Percentiles rank a stretch among this genome's conserved stretches.
These are phyloP conservation scores for Lizanozyma gosingica DNA, from an alignment of 1,139 yeast genomes.

Conservation along the genomic window DNA sequence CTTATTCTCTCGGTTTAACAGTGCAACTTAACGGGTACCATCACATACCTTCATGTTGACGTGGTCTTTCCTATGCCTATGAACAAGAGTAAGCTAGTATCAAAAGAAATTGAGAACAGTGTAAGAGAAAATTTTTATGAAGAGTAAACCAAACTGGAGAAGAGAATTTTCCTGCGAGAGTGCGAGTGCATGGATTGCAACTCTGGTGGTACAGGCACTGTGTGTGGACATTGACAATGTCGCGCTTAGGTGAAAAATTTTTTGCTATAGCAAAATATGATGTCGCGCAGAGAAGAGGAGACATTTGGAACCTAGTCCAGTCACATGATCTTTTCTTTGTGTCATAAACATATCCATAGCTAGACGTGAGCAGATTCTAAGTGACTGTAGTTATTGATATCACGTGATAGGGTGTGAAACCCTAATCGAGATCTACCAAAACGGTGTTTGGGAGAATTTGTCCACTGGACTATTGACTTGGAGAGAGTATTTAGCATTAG, in stretches of 20 bases:
- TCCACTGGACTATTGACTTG: too few relatives aligned
- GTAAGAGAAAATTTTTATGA: slow-evolving; percentile 6
- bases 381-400: too few relatives aligned
- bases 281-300: background rate
- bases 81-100: background rate
- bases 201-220: too few relatives aligned
- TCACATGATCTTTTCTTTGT: background rate
- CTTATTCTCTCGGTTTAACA: too few relatives aligned
- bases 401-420: too few relatives aligned
- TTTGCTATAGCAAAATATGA: background rate
- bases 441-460: too few relatives aligned
- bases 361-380: too few relatives aligned
- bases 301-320: background rate
- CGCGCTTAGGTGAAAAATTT: background rate
- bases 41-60: slow-evolving; percentile 32
- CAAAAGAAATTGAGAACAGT: background rate
- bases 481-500: too few relatives aligned
- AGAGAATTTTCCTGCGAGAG: slow-evolving; percentile 4
- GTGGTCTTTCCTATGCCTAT: slow-evolving; percentile 22
- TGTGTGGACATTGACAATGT: slow-evolving; percentile 1
- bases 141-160: slow-evolving; percentile 7
- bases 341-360: too few relatives aligned
- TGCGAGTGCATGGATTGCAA: too few relatives aligned
- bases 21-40: background rate
- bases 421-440: too few relatives aligned